Evolutionary conservation across 2,329 filamentous ascomycete species (phyloP), one percentile per base, ranked within the genome.

Genomic region (Monosporascus cannonballus): DNA sequence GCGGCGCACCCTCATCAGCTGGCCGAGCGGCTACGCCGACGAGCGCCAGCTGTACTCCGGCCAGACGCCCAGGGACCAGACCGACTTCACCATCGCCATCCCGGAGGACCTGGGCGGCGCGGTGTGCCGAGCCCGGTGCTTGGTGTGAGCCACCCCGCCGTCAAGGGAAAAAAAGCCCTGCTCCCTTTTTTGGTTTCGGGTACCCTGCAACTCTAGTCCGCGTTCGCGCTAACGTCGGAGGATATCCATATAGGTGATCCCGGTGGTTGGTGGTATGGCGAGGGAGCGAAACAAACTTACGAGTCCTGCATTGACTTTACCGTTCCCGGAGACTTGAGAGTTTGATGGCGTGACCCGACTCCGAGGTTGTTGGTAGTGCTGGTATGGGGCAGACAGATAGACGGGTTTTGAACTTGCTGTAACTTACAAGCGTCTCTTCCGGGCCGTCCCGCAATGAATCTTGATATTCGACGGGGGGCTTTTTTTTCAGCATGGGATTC

Each of bases 201-300:
- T 14, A 14, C 14, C 11, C 4, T 14, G 9, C 14, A 34, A 34
- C 30, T 34, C 30, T 34, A 34, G 30, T 34, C 30, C 30, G 30
- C 30, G 30, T 34, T 34, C 30, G 30, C 30, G 30, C 30, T 34
- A 34, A 34, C 30, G 30, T 14, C 30, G 30, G 30, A 9, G 9
- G 30, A 14, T 14, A 14, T 34, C 11, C 30, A 34, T 18, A 50
- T 48, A 67, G 64, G 64, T 67, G 17, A 52, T 66, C 37, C 64
- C 65, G 39, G 63, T 63, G 39, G 63, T 63, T 66, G 62, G 63
- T 66, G 64, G 64, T 66, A 64, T 47, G 64, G 64, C 15, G 64
- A 56, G 2, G 62, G 61, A 25, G 64, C 63, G 6, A 66, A 39
- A 53, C 63, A 65, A 54, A 65, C 61, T 8, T 65, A 67, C 55